These are phyloP conservation scores for Lepidium aucheri DNA, from an alignment of 345 rosid species.

Conservation along the genomic window DNA sequence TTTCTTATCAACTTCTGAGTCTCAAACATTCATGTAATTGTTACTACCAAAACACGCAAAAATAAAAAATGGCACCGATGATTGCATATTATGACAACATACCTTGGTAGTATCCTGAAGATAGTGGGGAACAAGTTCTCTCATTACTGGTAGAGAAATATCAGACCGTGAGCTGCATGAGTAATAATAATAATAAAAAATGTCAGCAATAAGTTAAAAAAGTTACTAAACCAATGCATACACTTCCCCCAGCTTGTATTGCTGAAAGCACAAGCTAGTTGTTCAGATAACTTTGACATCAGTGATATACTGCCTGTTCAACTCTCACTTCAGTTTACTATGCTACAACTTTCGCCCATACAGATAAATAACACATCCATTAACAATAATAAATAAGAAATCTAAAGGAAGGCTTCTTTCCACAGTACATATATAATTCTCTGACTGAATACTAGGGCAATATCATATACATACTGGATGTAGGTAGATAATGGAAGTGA, in stretches of 20 bases:
- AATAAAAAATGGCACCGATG: neutral
- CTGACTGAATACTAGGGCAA: neutral
- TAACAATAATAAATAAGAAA: constrained; percentile 5
- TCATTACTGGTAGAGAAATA: constrained; percentile 88
- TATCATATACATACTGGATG: constrained; percentile 67
- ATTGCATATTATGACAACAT: constrained; percentile 20
- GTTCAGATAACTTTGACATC: constrained; percentile 7
- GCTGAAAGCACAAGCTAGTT: constrained; percentile 1
- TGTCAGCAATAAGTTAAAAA: neutral
- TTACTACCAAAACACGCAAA: neutral
- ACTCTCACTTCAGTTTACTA: constrained; percentile 7
- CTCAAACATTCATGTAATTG: neutral
- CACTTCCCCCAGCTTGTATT: neutral
- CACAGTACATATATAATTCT: neutral
- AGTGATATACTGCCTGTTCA: constrained; percentile 5
- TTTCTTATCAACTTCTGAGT: constrained; percentile 2
- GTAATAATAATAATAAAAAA: constrained; percentile 4
- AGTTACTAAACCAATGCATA: neutral
- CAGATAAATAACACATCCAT: neutral
- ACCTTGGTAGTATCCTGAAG: constrained; percentile 92
- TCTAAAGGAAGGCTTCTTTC: constrained; percentile 6
- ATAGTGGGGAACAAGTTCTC: constrained; percentile 94
- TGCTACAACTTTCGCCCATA: neutral
- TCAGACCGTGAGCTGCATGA: constrained; percentile 79
- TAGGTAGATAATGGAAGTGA: constrained; percentile 84